phyloP scores from a whole-genome alignment of 2,329 filamentous ascomycete genomes.

The Lomentospora prolificans region DNA sequence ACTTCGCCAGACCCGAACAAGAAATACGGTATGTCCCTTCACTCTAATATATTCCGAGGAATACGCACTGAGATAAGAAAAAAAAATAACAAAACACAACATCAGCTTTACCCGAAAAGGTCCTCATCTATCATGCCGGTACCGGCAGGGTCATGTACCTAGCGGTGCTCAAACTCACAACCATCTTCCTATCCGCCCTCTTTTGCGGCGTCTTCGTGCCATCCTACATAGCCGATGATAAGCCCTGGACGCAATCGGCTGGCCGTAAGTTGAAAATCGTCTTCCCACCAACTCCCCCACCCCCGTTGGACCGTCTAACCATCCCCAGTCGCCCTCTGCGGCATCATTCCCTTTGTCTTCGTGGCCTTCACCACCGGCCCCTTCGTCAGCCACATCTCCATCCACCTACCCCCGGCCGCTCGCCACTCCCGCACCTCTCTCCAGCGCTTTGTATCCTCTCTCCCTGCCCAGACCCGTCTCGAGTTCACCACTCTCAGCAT shows the following conservation, averaged over 20 bases:
- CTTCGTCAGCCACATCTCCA: conserved; percentile 62
- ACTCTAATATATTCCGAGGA: background rate
- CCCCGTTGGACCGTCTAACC: background rate
- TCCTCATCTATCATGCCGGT: conserved; percentile 70
- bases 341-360: conserved; percentile 54
- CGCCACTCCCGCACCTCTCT: conserved; percentile 49
- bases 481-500: conserved; percentile 46
- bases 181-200: conserved; percentile 58
- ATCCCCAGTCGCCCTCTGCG: conserved; percentile 44
- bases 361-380: conserved; percentile 57
- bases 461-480: conserved; percentile 35
- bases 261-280: conserved; percentile 23
- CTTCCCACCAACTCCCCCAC: conserved; percentile 1
- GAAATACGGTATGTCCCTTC: conserved; percentile 2
- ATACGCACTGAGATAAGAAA: background rate
- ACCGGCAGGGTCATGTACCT: conserved; percentile 57
- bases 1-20: conserved; percentile 1
- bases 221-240: conserved; percentile 35
- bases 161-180: conserved; percentile 60
- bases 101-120: conserved; percentile 41
- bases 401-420: conserved; percentile 57
- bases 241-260: conserved; percentile 23
- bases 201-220: conserved; percentile 57
- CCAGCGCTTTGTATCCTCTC: conserved; percentile 36
- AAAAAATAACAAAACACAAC: background rate